These are phyloP conservation scores for Phyllosticta paracitricarpa DNA, from an alignment of 2,329 filamentous ascomycete genomes.

Conservation along the genomic window DNA sequence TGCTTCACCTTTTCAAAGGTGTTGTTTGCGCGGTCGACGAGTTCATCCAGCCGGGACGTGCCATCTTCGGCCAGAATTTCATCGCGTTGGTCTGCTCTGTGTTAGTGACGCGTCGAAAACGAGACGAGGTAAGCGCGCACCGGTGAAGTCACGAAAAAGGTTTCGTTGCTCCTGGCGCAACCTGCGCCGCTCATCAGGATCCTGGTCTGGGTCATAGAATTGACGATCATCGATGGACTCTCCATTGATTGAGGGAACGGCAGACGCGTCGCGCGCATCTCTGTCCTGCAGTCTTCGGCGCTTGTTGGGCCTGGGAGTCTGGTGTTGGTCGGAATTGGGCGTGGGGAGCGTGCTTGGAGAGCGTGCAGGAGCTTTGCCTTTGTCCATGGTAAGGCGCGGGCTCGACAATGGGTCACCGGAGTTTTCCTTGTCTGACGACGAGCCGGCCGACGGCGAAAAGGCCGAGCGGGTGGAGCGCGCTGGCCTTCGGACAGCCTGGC, in stretches of 20 bases:
- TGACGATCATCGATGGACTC: slow-evolving; percentile 13
- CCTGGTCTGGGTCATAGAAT: slow-evolving; percentile 75
- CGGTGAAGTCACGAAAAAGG: slow-evolving; percentile 51
- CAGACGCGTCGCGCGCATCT: slow-evolving; percentile 8
- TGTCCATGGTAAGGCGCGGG: slow-evolving; percentile 20
- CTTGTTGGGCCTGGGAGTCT: slow-evolving; percentile 28
- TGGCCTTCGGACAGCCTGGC: background rate
- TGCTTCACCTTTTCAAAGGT: slow-evolving; percentile 65
- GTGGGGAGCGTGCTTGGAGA: slow-evolving; percentile 25
- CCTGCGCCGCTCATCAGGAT: slow-evolving; percentile 59
- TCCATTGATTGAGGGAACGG: slow-evolving; percentile 1
- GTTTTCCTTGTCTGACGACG: slow-evolving; percentile 39
- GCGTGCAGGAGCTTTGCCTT: slow-evolving; percentile 30
- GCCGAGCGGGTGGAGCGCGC: background rate
- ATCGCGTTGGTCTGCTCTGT: slow-evolving; percentile 54
- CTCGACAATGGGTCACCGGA: slow-evolving; percentile 14
- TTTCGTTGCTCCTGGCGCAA: slow-evolving; percentile 62
- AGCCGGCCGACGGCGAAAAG: slow-evolving; percentile 13
- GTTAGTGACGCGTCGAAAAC: slow-evolving; percentile 10
- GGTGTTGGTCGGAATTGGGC: slow-evolving; percentile 26
- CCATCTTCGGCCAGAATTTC: slow-evolving; percentile 61
- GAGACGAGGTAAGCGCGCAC: slow-evolving; percentile 26
- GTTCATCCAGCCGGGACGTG: slow-evolving; percentile 35
- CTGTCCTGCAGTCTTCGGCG: slow-evolving; percentile 35
- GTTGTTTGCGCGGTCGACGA: slow-evolving; percentile 55